Conservation (phyloP, 306 rosid genomes). For the Gleditsia sinensis region DNA sequence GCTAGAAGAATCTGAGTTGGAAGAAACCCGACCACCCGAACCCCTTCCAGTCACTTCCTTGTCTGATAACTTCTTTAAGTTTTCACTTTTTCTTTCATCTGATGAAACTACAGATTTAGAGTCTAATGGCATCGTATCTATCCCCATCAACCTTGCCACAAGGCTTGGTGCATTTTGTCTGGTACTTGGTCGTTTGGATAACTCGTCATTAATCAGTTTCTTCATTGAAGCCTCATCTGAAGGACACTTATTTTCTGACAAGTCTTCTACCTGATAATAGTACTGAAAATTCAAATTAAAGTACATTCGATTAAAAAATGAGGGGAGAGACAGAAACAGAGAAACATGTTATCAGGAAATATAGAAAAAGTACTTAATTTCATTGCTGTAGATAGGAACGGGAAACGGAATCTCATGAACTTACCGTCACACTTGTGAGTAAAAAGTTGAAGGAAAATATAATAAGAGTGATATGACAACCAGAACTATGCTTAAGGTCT, state of each 20-base stretch:
- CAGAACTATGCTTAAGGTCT: slow-evolving; percentile 16
- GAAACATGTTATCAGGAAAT: slow-evolving; percentile 16
- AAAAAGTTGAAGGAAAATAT: slow-evolving; percentile 6
- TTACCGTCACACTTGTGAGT: not conserved
- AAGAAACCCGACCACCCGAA: slow-evolving; percentile 50
- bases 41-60: slow-evolving; percentile 56
- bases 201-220: slow-evolving; percentile 83
- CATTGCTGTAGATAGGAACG: not conserved
- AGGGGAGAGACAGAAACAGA: slow-evolving; percentile 5
- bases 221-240: slow-evolving; percentile 78
- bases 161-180: slow-evolving; percentile 76
- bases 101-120: slow-evolving; percentile 56
- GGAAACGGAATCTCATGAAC: slow-evolving; percentile 16
- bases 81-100: slow-evolving; percentile 48
- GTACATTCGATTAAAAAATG: slow-evolving; percentile 28
- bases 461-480: not conserved
- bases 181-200: slow-evolving; percentile 58
- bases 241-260: slow-evolving; percentile 47
- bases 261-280: slow-evolving; percentile 56
- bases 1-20: slow-evolving; percentile 56
- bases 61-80: slow-evolving; percentile 46
- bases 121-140: slow-evolving; percentile 69
- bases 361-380: not conserved
- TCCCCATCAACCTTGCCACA: slow-evolving; percentile 98
- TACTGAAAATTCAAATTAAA: slow-evolving; percentile 46